Evolutionary conservation across 2,329 filamentous ascomycete species (phyloP).

Genomic region (Colletotrichum gigasporum): DNA sequence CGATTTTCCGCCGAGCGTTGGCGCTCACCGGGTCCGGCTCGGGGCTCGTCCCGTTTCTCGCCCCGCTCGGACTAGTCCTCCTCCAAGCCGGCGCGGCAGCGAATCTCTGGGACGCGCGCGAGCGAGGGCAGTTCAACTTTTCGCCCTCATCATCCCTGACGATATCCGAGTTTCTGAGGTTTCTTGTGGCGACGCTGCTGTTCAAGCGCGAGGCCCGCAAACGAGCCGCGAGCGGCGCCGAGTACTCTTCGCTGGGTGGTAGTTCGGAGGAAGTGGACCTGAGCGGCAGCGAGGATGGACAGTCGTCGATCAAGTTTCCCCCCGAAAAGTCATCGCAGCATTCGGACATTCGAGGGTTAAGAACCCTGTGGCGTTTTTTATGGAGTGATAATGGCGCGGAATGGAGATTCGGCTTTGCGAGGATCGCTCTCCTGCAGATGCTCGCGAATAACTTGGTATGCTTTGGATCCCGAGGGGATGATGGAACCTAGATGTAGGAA

Average conservation of each 20-base stretch:
- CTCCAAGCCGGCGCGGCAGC: constrained; percentile 45
- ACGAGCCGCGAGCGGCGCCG: constrained; percentile 13
- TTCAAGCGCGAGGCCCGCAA: constrained; percentile 35
- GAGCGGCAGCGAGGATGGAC: background rate
- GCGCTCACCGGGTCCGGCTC: constrained; percentile 19
- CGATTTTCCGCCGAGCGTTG: constrained; percentile 12
- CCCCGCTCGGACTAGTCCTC: constrained; percentile 43
- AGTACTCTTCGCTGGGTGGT: constrained; percentile 17
- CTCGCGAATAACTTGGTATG: constrained; percentile 43
- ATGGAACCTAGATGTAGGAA: background rate
- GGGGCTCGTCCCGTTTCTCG: constrained; percentile 33
- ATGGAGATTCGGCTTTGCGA: constrained; percentile 39
- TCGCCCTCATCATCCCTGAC: constrained; percentile 41
- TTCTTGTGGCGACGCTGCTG: constrained; percentile 39
- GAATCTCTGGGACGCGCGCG: constrained; percentile 41
- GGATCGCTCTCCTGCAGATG: constrained; percentile 42
- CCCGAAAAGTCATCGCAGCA: background rate
- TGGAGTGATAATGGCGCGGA: constrained; percentile 36
- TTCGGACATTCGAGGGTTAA: background rate
- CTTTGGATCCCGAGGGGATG: background rate
- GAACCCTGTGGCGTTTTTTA: constrained; percentile 29
- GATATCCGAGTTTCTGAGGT: constrained; percentile 41
- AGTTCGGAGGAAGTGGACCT: constrained; percentile 20
- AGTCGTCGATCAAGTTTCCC: background rate
- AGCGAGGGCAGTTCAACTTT: constrained; percentile 37